phyloP scores from a whole-genome alignment of 495 filamentous ascomycete species.

The Talaromyces nanjingensis region DNA sequence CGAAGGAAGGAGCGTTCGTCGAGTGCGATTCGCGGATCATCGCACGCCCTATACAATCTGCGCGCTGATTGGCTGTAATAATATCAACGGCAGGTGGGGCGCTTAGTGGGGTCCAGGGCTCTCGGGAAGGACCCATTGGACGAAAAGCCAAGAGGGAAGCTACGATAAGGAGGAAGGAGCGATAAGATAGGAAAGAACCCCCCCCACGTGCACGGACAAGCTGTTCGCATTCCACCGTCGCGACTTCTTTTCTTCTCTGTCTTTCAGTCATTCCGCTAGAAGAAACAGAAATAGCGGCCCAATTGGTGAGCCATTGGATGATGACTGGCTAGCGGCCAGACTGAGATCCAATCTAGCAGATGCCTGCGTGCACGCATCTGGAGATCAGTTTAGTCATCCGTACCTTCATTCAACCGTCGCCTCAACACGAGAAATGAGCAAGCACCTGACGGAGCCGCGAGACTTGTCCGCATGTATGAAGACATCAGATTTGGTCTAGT shows the following conservation, averaged over 20 bases:
- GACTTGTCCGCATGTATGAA: background rate
- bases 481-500: background rate
- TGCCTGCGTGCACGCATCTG: background rate
- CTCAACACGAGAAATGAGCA: background rate
- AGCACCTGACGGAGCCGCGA: background rate
- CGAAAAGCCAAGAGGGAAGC: background rate
- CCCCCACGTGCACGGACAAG: constrained; percentile 2
- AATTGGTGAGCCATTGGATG: background rate
- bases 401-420: background rate
- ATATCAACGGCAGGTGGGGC: background rate
- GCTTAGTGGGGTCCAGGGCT: background rate
- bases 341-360: constrained; percentile 2
- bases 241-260: background rate
- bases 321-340: background rate
- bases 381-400: background rate
- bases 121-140: constrained; percentile 4
- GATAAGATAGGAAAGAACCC: background rate
- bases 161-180: background rate
- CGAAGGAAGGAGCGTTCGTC: constrained; percentile 6
- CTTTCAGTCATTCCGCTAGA: background rate
- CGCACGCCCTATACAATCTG: background rate
- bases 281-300: background rate
- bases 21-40: constrained; percentile 1
- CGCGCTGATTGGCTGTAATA: background rate
- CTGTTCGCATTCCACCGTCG: background rate